A percentile compares a stretch with the other conserved stretches of the same genome.
These are phyloP conservation scores for Fallopia convolvulus DNA, from an alignment of 148 eudicot genomes.

Conservation along the genomic window DNA sequence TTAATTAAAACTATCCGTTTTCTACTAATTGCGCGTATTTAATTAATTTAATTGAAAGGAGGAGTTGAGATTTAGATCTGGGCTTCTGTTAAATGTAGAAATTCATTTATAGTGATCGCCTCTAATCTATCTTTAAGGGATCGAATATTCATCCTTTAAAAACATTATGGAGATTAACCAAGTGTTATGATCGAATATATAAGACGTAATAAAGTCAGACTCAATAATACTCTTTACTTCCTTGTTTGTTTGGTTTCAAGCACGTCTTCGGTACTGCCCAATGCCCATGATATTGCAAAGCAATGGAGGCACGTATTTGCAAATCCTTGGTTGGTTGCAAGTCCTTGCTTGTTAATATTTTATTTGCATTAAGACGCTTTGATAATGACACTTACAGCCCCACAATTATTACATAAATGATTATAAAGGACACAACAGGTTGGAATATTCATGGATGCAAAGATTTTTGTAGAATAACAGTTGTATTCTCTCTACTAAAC, in stretches of 20 bases:
- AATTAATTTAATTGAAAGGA: no score
- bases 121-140: no score
- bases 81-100: no score
- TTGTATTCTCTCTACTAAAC: background rate
- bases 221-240: background rate
- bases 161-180: no score
- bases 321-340: background rate
- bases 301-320: conserved; percentile 2
- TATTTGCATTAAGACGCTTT: background rate
- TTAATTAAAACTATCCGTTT: no score
- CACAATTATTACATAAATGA: background rate
- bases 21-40: no score
- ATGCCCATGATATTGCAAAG: background rate
- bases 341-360: background rate
- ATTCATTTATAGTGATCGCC: no score
- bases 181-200: no score
- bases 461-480: background rate
- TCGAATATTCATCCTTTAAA: no score
- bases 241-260: background rate
- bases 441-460: background rate
- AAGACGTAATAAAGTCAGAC: background rate
- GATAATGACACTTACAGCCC: background rate
- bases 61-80: no score
- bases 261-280: background rate
- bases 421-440: background rate